Conservation (phyloP, 176 grass and related monocot genomes). For the Areca catechu region DNA sequence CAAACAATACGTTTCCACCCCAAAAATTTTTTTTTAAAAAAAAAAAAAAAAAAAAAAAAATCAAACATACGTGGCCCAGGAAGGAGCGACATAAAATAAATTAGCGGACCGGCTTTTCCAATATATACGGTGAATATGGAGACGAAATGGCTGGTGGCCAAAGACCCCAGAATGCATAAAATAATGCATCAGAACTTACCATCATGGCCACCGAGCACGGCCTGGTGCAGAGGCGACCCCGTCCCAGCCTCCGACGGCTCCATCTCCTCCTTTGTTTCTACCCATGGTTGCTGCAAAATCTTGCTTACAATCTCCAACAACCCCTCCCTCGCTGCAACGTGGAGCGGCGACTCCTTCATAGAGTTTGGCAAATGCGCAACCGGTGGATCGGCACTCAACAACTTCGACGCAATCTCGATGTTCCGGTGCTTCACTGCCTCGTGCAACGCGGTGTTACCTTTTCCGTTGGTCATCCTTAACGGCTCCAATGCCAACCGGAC, state of each 20-base stretch:
- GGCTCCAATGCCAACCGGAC: not conserved
- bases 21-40: too few species aligned
- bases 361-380: slow-evolving; percentile 33
- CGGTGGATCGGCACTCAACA: slow-evolving; percentile 30
- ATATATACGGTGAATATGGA: too few species aligned
- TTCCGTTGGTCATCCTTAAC: slow-evolving; percentile 5
- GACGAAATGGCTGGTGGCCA: too few species aligned
- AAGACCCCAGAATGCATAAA: too few species aligned
- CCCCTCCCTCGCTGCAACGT: slow-evolving; percentile 57
- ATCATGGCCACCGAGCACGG: slow-evolving; percentile 57
- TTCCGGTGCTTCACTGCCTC: slow-evolving; percentile 33
- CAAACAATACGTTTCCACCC: too few species aligned
- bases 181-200: slow-evolving; percentile 13
- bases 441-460: slow-evolving; percentile 43
- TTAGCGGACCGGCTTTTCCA: too few species aligned
- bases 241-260: slow-evolving; percentile 16
- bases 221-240: slow-evolving; percentile 60
- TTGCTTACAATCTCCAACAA: slow-evolving; percentile 27
- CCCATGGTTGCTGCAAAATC: slow-evolving; percentile 34
- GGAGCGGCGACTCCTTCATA: slow-evolving; percentile 43
- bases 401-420: slow-evolving; percentile 23
- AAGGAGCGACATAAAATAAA: too few species aligned
- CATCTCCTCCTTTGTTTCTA: slow-evolving; percentile 1
- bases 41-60: too few species aligned
- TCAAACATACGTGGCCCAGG: too few species aligned